Evolutionary conservation across 345 rosid genomes (phyloP), one percentile per base, ranked within the genome.

Genomic region (Dovyalis caffra): DNA sequence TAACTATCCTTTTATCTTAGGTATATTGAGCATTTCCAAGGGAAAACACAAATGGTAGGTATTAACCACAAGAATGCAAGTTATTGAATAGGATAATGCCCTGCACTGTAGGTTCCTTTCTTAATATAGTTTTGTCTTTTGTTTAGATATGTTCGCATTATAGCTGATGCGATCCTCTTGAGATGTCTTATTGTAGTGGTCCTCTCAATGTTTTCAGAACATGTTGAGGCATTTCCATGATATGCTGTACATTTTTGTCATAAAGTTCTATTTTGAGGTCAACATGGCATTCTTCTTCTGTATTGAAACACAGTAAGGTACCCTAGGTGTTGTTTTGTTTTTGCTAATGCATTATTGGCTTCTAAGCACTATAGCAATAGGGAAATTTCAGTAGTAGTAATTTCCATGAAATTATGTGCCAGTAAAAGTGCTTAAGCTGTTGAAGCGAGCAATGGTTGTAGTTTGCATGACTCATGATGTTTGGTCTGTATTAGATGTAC

Each of bases 111-210:
- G 79, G 81, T 79, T 72, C 79, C 78, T 76, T 75, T 32, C 64
- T 64, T 56, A 60, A 40, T 32, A 70, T 49, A 73, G 49, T 20
- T n/a, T 71, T 66, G 38, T 71, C 76, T 63, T 70, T 45, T 68
- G 63, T 63, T 73, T 68, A 33, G 67, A 70, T 51, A 68, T 61
- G 73, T 60, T 57, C 47, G 68, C 74, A 70, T 67, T 68, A 49
- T 38, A 70, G 74, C 37, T 53, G 29, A 70, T 70, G 84, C 81
- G 86, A 83, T 86, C 89, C 87, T 77, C 20, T 68, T 31, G 78
- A 20, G 76, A 76, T 76, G 11, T 67, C 65, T 40, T 70, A 80
- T 53, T 25, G 5, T 21, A 23, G 79, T 77, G 87, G 86, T 79
- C 82, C 85, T 81, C 18, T 14, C 10, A 5, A 38, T n/a, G 68